Conservation (phyloP, 768 basidiomycete genomes). For the Paxillus ammoniavirescens region DNA sequence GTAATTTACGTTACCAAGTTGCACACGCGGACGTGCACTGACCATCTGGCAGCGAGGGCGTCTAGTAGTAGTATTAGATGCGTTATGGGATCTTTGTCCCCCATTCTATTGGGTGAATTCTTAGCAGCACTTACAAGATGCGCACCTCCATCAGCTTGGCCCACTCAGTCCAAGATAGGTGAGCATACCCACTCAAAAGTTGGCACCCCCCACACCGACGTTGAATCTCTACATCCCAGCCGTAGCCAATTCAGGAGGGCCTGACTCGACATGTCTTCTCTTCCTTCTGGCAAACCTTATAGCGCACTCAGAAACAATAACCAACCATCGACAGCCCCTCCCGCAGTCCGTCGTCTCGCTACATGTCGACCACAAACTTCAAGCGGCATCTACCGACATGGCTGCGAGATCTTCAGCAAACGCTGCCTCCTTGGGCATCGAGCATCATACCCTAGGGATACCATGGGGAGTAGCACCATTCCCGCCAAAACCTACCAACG, state of each 20-base stretch:
- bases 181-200: constrained; percentile 3
- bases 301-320: constrained; percentile 9
- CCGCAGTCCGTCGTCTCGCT: constrained; percentile 48
- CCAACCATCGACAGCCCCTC: constrained; percentile 10
- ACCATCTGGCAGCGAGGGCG: too few species aligned
- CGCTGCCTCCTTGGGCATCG: constrained; percentile 43
- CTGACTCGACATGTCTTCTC: constrained; percentile 79
- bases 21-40: too few species aligned
- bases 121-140: constrained; percentile 43
- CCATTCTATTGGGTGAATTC: constrained; percentile 52
- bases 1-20: too few species aligned
- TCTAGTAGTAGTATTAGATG: too few species aligned
- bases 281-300: constrained; percentile 58
- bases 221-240: constrained; percentile 35
- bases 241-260: constrained; percentile 78
- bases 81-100: constrained; percentile 3
- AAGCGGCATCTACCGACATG: constrained; percentile 55
- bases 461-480: constrained; percentile 58
- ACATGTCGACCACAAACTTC: constrained; percentile 70
- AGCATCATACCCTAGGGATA: constrained; percentile 46
- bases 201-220: neutral
- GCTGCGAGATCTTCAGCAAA: constrained; percentile 43
- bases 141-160: constrained; percentile 51
- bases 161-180: constrained; percentile 40
- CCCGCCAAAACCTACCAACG: constrained; percentile 44